These are phyloP conservation scores for Tricharina praecox DNA, from an alignment of 495 filamentous ascomycete species.

Conservation along the genomic window DNA sequence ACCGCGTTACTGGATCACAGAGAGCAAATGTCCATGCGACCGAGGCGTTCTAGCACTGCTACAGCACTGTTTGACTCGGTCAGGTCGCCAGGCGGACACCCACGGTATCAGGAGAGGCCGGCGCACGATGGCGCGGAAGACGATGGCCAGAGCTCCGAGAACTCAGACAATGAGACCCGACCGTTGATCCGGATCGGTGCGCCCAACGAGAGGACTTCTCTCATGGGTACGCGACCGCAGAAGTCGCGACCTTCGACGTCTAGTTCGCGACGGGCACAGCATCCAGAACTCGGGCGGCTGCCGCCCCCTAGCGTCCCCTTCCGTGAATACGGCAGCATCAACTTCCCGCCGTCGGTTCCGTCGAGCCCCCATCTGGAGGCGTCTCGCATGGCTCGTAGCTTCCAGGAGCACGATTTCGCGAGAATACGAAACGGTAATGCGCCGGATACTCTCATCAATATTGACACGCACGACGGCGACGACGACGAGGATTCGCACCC, in stretches of 20 bases:
- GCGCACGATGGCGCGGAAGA: constrained; percentile 7
- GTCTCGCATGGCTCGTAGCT: constrained; percentile 11
- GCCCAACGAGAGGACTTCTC: constrained; percentile 10
- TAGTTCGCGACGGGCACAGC: background rate
- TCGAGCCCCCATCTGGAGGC: constrained; percentile 46
- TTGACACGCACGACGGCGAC: constrained; percentile 16
- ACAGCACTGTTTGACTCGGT: constrained; percentile 12
- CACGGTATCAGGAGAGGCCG: constrained; percentile 2
- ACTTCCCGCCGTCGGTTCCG: constrained; percentile 91
- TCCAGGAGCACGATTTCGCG: constrained; percentile 44
- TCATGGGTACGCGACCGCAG: constrained; percentile 8
- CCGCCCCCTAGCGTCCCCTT: constrained; percentile 11
- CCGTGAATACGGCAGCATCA: constrained; percentile 36
- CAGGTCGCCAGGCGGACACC: constrained; percentile 5
- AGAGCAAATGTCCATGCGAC: constrained; percentile 51
- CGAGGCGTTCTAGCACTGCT: constrained; percentile 37
- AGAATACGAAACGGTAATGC: constrained; percentile 29
- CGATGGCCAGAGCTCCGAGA: constrained; percentile 7
- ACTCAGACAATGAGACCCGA: constrained; percentile 37
- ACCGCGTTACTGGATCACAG: constrained; percentile 68
- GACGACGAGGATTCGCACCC: constrained; percentile 9
- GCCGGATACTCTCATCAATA: constrained; percentile 29
- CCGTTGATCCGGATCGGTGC: constrained; percentile 35
- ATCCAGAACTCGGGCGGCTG: constrained; percentile 1
- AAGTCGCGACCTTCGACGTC: constrained; percentile 9